A percentile compares a stretch with the other conserved stretches of the same genome.
Evolutionary conservation across 345 rosid species (phyloP).

Genomic region (Camelina neglecta): DNA sequence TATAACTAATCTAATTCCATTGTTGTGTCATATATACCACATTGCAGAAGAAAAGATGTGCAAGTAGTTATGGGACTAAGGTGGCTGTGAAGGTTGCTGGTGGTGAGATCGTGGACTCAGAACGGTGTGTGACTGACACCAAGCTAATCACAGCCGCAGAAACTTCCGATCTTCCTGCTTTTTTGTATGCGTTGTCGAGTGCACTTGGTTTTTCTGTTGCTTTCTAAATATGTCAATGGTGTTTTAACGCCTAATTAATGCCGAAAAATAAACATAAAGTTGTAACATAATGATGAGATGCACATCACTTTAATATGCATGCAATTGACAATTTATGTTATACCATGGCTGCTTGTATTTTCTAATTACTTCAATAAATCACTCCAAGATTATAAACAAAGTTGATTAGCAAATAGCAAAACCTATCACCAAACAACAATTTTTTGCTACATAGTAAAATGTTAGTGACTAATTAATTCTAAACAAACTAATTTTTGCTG

Average conservation of each 20-base stretch:
- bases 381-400: background rate
- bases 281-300: background rate
- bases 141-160: constrained; percentile 54
- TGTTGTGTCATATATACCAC: background rate
- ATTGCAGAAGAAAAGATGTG: constrained; percentile 56
- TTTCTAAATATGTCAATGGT: constrained; percentile 37
- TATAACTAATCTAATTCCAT: background rate
- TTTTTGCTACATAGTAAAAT: background rate
- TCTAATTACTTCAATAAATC: too few species aligned
- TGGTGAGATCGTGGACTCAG: constrained; percentile 49
- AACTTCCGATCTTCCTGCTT: constrained; percentile 49
- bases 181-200: constrained; percentile 45
- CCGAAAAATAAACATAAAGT: background rate
- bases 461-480: background rate
- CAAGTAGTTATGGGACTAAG: constrained; percentile 51
- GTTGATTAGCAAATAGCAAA: background rate
- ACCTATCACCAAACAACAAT: background rate
- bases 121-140: constrained; percentile 49
- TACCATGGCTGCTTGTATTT: background rate
- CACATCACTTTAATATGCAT: background rate
- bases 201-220: constrained; percentile 51
- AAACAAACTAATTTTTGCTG: background rate
- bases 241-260: background rate
- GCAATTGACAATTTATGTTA: background rate
- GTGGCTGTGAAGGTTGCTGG: constrained; percentile 55